Evolutionary conservation across 2,329 filamentous ascomycete genomes (phyloP), one percentile per base, ranked within the genome.

Genomic region (Tolypocladium tropicale): DNA sequence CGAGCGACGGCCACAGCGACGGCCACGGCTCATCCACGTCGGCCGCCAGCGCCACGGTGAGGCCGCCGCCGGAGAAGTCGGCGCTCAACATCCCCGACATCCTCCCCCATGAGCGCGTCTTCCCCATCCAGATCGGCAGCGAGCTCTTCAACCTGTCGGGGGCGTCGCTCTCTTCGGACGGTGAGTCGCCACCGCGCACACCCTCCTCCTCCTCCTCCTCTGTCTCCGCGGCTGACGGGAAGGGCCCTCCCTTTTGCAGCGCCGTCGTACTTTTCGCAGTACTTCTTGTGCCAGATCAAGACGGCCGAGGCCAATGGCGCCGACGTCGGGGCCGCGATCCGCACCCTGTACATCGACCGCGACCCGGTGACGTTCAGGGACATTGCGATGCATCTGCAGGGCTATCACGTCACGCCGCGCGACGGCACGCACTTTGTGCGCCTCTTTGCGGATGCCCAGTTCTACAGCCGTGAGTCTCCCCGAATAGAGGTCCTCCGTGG

Each of bases 261-360:
- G 66, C 93, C 93, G 57, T 96, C 92, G 53, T 96, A 96, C 72
- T 96, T 97, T 74, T 95, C 93, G 23, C 87, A 90, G 63, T 96
- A 94, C 75, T 97, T 97, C 71, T 80, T 85, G 63, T 89, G 89
- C 64, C 92, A 96, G 73, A 73, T 96, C 43, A 80, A 82, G 56
- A 74, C 77, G 62, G 85, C 81, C 52, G 79, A 84, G 58, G 78
- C 81, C 51, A 79, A 79, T 56, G 81, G 81, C 57, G 78, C 83
- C 55, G 79, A 81, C 55, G 57, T 72, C 6, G 69, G 66, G 41
- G 61, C 65, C 6, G 70, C 73, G 51, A 76, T 95, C 57, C 85
- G 88, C 62, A 96, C 93, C 0, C 78, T 97, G 7, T 96, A 96
- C 73, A 96, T 97, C 66, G 93, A 97, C 71, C 87, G 93, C 59